These are phyloP conservation scores for Chlamydomonas eustigma DNA, from an alignment of 139 green algal genomes.

Conservation along the genomic window DNA sequence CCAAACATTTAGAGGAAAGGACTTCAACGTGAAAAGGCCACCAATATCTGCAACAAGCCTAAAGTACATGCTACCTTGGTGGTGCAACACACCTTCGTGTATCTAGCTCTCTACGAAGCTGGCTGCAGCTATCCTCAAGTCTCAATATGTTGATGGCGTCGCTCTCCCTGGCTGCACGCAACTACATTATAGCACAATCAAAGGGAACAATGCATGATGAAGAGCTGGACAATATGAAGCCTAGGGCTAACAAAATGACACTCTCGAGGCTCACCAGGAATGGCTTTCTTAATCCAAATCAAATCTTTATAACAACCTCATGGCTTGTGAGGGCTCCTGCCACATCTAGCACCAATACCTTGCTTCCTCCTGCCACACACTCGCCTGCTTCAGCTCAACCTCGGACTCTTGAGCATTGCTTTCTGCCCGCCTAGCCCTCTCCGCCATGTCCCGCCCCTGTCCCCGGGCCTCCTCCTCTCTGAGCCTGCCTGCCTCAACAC, in stretches of 20 bases:
- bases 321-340: too few species aligned
- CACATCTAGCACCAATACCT: background rate
- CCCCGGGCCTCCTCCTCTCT: background rate
- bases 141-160: background rate
- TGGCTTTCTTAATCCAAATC: too few species aligned
- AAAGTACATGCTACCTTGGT: too few species aligned
- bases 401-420: slow-evolving; percentile 10
- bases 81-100: slow-evolving; percentile 22
- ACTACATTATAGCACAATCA: background rate
- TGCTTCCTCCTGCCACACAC: background rate
- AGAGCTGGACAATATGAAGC: background rate
- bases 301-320: too few species aligned
- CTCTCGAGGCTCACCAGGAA: too few species aligned
- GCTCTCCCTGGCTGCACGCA: background rate
- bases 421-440: slow-evolving; percentile 49
- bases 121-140: background rate
- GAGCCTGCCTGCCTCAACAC: slow-evolving; percentile 24
- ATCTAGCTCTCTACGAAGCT: background rate
- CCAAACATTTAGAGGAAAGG: too few species aligned
- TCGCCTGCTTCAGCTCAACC: background rate
- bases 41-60: too few species aligned
- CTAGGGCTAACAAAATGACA: background rate
- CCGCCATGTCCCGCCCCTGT: slow-evolving; percentile 43
- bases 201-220: background rate
- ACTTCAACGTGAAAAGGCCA: too few species aligned